These are phyloP conservation scores for Amaranthus hypochondriacus DNA, from an alignment of 148 eudicot species.

Conservation along the genomic window DNA sequence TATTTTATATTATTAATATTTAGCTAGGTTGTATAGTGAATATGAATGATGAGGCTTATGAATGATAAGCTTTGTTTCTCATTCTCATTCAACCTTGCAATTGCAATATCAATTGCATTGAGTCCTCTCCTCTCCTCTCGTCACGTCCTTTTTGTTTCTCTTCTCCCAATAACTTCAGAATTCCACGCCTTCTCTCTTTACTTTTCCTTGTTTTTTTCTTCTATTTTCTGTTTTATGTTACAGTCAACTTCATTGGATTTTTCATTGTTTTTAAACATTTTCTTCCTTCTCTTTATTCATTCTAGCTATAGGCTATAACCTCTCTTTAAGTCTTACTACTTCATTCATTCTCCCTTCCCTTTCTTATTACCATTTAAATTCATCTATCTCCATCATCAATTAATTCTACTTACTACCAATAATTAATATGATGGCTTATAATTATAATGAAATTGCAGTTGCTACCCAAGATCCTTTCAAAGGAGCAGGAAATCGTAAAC, in stretches of 20 bases:
- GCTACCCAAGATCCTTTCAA: conserved; percentile 35
- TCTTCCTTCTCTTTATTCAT: conserved; percentile 14
- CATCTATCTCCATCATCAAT: conserved; percentile 18
- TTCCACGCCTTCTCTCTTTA: conserved; percentile 49
- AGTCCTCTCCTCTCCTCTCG: conserved; percentile 38
- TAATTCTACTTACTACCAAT: too few species aligned
- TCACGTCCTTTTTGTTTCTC: conserved; percentile 59
- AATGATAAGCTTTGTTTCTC: conserved; percentile 32
- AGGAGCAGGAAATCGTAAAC: conserved; percentile 39
- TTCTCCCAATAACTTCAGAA: conserved; percentile 60
- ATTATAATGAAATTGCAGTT: conserved; percentile 33
- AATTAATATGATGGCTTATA: conserved; percentile 40
- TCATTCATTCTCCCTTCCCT: conserved; percentile 20
- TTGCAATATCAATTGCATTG: too few species aligned
- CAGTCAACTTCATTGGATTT: background rate
- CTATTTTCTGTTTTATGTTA: conserved; percentile 2
- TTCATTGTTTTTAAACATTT: conserved; percentile 13
- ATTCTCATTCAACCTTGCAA: too few species aligned
- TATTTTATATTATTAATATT: too few species aligned
- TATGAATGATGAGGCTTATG: conserved; percentile 36
- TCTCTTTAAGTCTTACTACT: conserved; percentile 11
- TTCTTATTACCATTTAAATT: conserved; percentile 15
- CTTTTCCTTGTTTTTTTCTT: conserved; percentile 1
- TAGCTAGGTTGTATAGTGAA: conserved; percentile 1
- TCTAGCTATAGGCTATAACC: conserved; percentile 21